A percentile compares a stretch with the other conserved stretches of the same genome.
These are phyloP conservation scores for Polytrichum commune DNA, from an alignment of 225 moss, liverwort and hornwort genomes.

Conservation along the genomic window DNA sequence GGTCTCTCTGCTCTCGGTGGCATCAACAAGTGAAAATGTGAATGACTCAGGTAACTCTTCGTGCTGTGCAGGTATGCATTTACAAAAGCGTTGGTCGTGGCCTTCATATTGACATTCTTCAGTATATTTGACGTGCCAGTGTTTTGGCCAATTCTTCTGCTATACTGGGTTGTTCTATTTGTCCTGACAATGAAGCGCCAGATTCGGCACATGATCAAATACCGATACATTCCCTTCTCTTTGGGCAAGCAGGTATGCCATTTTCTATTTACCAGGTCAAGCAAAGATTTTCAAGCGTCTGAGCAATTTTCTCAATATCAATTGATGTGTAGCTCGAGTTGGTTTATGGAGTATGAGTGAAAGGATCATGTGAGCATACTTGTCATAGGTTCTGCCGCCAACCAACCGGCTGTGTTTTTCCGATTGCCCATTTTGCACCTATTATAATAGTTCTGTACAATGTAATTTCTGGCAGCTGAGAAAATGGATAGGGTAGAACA, in stretches of 20 bases:
- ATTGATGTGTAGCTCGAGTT: too few species aligned
- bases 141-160: slow-evolving; percentile 86
- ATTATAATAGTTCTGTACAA: too few species aligned
- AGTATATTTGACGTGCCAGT: slow-evolving; percentile 92
- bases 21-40: too few species aligned
- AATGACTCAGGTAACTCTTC: too few species aligned
- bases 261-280: not conserved
- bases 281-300: too few species aligned
- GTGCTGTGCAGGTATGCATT: slow-evolving; percentile 48
- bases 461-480: not conserved
- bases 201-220: slow-evolving; percentile 95
- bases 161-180: slow-evolving; percentile 93
- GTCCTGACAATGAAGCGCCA: slow-evolving; percentile 94
- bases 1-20: too few species aligned
- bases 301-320: too few species aligned
- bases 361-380: too few species aligned
- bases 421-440: too few species aligned
- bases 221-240: slow-evolving; percentile 80
- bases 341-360: too few species aligned
- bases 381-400: too few species aligned
- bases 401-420: too few species aligned
- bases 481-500: not conserved
- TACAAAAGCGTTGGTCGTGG: slow-evolving; percentile 70
- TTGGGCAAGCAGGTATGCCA: slow-evolving; percentile 78
- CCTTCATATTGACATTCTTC: slow-evolving; percentile 84